Conservation (phyloP, 176 grass and related monocot genomes). For the Eleusine indica region DNA sequence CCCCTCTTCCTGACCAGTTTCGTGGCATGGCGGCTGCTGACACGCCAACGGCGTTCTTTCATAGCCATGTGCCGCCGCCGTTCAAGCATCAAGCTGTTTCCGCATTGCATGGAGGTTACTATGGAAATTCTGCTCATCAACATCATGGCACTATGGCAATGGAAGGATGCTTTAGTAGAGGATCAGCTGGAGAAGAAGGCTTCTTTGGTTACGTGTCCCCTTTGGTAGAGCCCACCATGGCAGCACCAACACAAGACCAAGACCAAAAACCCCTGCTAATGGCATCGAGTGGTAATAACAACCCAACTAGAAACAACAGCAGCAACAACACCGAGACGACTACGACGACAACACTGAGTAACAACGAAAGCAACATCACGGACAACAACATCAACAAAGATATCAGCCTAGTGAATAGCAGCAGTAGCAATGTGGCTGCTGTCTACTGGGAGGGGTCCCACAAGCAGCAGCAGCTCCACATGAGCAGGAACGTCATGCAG, state of each 20-base stretch:
- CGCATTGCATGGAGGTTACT: slow-evolving; percentile 38
- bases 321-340: slow-evolving; percentile 34
- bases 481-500: slow-evolving; percentile 62
- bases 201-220: slow-evolving; percentile 52
- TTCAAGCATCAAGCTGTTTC: slow-evolving; percentile 45
- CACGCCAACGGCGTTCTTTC: slow-evolving; percentile 5
- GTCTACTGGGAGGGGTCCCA: slow-evolving; percentile 58
- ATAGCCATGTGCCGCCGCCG: neutral
- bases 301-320: slow-evolving; percentile 35
- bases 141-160: slow-evolving; percentile 45
- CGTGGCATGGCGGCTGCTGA: neutral
- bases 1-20: slow-evolving; percentile 68
- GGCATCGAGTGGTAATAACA: slow-evolving; percentile 21
- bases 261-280: slow-evolving; percentile 25
- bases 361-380: slow-evolving; percentile 49
- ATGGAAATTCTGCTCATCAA: slow-evolving; percentile 11
- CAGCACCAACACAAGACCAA: slow-evolving; percentile 22
- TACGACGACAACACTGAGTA: slow-evolving; percentile 43
- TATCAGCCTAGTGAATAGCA: slow-evolving; percentile 30
- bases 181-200: slow-evolving; percentile 39
- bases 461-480: slow-evolving; percentile 41
- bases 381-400: slow-evolving; percentile 40
- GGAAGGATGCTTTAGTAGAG: slow-evolving; percentile 44
- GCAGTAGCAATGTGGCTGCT: slow-evolving; percentile 25
- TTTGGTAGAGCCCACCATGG: slow-evolving; percentile 54